These are phyloP conservation scores for Tulasnella sp. DNA, from an alignment of 768 basidiomycete species.

Conservation along the genomic window DNA sequence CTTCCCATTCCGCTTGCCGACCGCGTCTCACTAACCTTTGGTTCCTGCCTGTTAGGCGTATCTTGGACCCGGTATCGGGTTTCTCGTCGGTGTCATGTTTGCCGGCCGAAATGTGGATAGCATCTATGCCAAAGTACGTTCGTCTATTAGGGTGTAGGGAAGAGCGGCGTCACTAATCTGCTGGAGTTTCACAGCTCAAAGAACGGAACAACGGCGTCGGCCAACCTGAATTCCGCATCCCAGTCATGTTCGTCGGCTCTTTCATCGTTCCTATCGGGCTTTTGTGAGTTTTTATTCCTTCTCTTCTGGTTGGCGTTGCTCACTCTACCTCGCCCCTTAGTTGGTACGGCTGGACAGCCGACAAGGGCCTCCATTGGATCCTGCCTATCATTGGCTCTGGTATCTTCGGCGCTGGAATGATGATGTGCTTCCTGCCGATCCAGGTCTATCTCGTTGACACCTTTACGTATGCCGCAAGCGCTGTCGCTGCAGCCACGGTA, in stretches of 20 bases:
- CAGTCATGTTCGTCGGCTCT: slow-evolving; percentile 61
- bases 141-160: not conserved
- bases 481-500: slow-evolving; percentile 55
- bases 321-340: slow-evolving; percentile 35
- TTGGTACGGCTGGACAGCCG: slow-evolving; percentile 81
- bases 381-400: slow-evolving; percentile 56
- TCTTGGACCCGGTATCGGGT: slow-evolving; percentile 37
- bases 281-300: slow-evolving; percentile 20
- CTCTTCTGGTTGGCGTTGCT: not conserved
- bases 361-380: slow-evolving; percentile 60
- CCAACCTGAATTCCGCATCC: slow-evolving; percentile 72
- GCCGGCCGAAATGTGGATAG: slow-evolving; percentile 31
- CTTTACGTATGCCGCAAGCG: slow-evolving; percentile 63
- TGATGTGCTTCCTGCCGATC: slow-evolving; percentile 50
- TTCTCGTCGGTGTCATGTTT: slow-evolving; percentile 30
- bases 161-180: not conserved
- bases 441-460: slow-evolving; percentile 40
- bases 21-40: not conserved
- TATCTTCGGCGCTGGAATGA: slow-evolving; percentile 51
- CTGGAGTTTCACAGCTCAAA: slow-evolving; percentile 24
- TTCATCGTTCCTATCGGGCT: slow-evolving; percentile 59
- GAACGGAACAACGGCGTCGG: slow-evolving; percentile 46
- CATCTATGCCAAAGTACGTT: slow-evolving; percentile 31
- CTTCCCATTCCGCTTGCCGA: not conserved
- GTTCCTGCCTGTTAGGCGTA: slow-evolving; percentile 28